Base-by-base conservation (phyloP, 2,329 filamentous ascomycete genomes). In the Monilinia polystroma region DNA sequence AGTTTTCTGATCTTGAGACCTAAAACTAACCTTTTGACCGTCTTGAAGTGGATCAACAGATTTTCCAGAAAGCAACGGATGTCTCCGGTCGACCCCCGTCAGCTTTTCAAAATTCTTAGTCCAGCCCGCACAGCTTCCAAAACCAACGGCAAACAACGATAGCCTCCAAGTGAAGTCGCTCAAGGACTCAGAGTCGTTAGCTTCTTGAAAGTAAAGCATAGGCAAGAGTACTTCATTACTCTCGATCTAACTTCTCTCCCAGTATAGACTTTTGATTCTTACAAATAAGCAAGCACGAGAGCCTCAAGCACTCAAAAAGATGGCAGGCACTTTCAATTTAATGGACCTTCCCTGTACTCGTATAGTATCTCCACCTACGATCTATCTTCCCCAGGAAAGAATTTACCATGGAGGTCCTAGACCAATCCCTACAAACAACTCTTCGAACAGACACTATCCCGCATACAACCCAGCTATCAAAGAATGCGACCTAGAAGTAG, bases 401-500 rank as follows among this genome's bases (percentile, higher is more conserved):
- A 12, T 23, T n/a, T 7, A n/a, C 14, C 29, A 7, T n/a, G 41
- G 11, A 58, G 8, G 11, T 43, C 26, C 41, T 11, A 7, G 10
- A 47, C 26, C 12, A 14, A 47, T 47, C 11, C 10, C 26, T 32
- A 10, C 26, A 20, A 62, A 41, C 8, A 4, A n/a, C 51, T 12
- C 18, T 12, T 29, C 35, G 8, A 20, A 51, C 32, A 2, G 1
- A 10, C 6, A 7, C 29, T 51, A 35, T 38, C 26, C 45, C n/a
- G 2, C 45, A 29, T 38, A 12, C 29, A 8, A 51, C 8, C 4
- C 45, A 23, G 51, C 10, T 14, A 2, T 14, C 32, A 62, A 62
- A 62, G 58, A 62, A 62, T 62, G 58, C 32, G 47, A 62, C 14
- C 58, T 62, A 32, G 45, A 62, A 38, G 29, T 32, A 51, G 20